Evolutionary conservation across 2,329 filamentous ascomycete genomes (phyloP), one percentile per base, ranked within the genome.

Genomic region (Colletotrichum gigasporum): DNA sequence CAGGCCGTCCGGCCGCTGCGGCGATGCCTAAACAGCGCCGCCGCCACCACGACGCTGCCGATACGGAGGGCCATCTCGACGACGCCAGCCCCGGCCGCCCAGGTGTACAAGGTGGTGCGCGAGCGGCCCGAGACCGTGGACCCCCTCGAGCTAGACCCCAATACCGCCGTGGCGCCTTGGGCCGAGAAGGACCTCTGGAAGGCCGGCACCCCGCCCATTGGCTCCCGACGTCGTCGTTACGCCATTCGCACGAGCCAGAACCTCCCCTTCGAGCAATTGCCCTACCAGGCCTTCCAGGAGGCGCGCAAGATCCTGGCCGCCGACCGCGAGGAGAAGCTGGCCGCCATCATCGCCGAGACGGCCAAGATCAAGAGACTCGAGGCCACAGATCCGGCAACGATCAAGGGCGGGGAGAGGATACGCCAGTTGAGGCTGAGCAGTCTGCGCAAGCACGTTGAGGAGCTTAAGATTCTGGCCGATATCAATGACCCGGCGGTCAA

Each of bases 261-360:
- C 71, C 81, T 97, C 51, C 93, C 94, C 24, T 97, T 99, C 75
- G 93, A 97, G 82, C 91, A 95, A 75, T 83, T 99, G 69, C 96
- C 96, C 16, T 99, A 96, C 81, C 95, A 98, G 84, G 96, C 93
- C 79, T 99, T 98, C 82, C 96, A 99, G 80, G 94, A 97, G 81
- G 96, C 96, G 39, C 88, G 94, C 67, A 92, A 93, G 75, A 80
- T 98, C 50, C 82, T 99, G 59, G 85, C 89, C 55, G 87, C 87
- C 57, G 96, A 99, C 76, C 88, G 95, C 39, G 83, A 89, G 69
- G 87, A 95, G 79, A 98, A 97, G 82, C 72, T 98, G 52, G 81
- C 84, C 65, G 83, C 90, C 72, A 95, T 99, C 62, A 80, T 87
- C 52, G 83, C 78, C 26, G 88, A 93, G 77, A 80, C 89, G 52